phyloP scores from a whole-genome alignment of 2,329 filamentous ascomycete species.

The Aspergillus pseudonomiae region DNA sequence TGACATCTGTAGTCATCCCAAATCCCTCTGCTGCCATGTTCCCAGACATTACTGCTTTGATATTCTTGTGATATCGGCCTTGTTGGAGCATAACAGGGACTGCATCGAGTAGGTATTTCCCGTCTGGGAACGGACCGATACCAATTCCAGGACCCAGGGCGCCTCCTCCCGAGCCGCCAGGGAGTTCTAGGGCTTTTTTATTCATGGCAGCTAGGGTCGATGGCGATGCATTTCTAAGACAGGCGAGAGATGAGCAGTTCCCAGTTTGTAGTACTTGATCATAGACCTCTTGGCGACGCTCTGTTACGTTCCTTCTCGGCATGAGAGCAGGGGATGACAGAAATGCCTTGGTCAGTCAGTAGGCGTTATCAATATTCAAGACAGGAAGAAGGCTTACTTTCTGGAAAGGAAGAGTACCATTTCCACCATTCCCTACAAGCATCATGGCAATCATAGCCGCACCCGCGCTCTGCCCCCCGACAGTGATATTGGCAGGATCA shows the following conservation, averaged over 20 bases:
- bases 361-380: neutral
- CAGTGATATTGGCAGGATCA: constrained; percentile 2
- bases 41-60: neutral
- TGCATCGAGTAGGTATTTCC: neutral
- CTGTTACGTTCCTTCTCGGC: neutral
- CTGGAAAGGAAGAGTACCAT: neutral
- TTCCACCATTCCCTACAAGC: constrained; percentile 3
- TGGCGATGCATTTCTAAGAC: neutral
- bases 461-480: constrained; percentile 4
- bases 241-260: neutral
- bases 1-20: neutral
- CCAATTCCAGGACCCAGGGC: neutral
- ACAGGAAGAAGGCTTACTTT: neutral
- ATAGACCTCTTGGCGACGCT: neutral
- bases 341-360: neutral
- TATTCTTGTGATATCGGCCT: neutral
- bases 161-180: neutral
- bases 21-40: neutral
- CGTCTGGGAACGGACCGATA: neutral
- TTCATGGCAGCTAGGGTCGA: neutral
- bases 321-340: neutral
- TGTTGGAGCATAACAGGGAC: neutral
- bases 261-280: neutral
- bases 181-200: neutral
- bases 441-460: constrained; percentile 2